These are phyloP conservation scores for Agaricus sinodeliciosus DNA, from an alignment of 768 basidiomycete genomes.

Conservation along the genomic window DNA sequence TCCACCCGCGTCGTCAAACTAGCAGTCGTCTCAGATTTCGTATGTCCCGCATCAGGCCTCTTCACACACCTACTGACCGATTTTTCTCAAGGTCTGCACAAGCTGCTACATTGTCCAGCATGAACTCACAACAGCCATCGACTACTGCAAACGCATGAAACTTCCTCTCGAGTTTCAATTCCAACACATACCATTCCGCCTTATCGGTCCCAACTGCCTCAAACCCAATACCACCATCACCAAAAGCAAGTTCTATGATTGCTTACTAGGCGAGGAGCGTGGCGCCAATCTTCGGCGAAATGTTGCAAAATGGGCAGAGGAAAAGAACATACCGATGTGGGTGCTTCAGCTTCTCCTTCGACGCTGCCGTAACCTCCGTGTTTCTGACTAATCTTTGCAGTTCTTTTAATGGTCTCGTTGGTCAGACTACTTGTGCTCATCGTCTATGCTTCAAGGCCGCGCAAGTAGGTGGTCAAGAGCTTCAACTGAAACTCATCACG, in stretches of 20 bases:
- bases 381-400: conserved; percentile 25
- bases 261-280: conserved; percentile 43
- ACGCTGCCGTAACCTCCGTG: neutral
- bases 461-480: conserved; percentile 48
- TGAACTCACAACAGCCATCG: conserved; percentile 44
- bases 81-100: conserved; percentile 33
- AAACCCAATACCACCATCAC: conserved; percentile 34
- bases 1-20: conserved; percentile 38
- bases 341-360: conserved; percentile 9
- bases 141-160: conserved; percentile 39
- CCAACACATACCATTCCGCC: conserved; percentile 46
- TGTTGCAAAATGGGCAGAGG: conserved; percentile 45
- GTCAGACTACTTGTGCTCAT: conserved; percentile 65
- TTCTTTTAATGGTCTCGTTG: conserved; percentile 51
- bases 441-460: conserved; percentile 67
- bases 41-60: conserved; percentile 18
- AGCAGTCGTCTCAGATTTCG: conserved; percentile 44
- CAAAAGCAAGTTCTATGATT: conserved; percentile 25
- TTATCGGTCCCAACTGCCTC: conserved; percentile 34
- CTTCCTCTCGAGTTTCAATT: conserved; percentile 45
- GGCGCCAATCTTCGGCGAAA: conserved; percentile 32
- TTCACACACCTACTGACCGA: conserved; percentile 6
- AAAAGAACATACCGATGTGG: conserved; percentile 55
- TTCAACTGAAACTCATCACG: conserved; percentile 51
- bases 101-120: conserved; percentile 49